A percentile compares a stretch with the other conserved stretches of the same genome.
These are phyloP conservation scores for Dryadomyces quercivorus DNA, from an alignment of 2,329 filamentous ascomycete species.

Conservation along the genomic window DNA sequence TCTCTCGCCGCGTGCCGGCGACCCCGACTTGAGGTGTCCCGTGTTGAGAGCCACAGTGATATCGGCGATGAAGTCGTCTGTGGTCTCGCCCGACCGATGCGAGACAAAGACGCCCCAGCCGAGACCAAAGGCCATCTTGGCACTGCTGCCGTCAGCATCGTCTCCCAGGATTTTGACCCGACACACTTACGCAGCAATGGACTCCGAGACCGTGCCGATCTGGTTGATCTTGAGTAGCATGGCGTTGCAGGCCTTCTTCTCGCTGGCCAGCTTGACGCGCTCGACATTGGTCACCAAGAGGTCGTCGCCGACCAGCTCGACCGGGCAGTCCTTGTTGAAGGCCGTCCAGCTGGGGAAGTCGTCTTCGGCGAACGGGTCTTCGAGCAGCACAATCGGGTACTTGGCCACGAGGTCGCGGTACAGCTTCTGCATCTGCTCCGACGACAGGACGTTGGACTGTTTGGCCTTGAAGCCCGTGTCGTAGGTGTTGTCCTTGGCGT, in stretches of 20 bases:
- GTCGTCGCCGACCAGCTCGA: constrained; percentile 28
- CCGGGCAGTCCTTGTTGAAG: constrained; percentile 20
- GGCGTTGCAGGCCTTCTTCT: constrained; percentile 25
- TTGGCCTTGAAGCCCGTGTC: constrained; percentile 25
- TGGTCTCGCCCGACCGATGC: constrained; percentile 28
- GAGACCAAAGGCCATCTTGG: constrained; percentile 19
- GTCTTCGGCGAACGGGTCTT: constrained; percentile 28
- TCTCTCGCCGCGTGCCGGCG: constrained; percentile 26
- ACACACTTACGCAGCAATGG: constrained; percentile 18
- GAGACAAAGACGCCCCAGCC: constrained; percentile 29
- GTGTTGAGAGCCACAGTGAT: constrained; percentile 23
- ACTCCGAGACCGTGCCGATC: constrained; percentile 28
- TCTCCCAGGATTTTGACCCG: background rate
- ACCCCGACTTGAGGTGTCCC: constrained; percentile 28
- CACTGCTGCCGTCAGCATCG: constrained; percentile 4
- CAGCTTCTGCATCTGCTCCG: constrained; percentile 17
- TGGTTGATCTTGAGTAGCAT: constrained; percentile 30
- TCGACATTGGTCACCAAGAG: constrained; percentile 25
- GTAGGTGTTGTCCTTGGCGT: constrained; percentile 16
- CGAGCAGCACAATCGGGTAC: constrained; percentile 25
- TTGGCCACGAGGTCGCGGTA: constrained; percentile 20
- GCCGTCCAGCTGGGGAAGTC: constrained; percentile 19
- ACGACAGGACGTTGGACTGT: constrained; percentile 12
- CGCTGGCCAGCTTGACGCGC: constrained; percentile 20
- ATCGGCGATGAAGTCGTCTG: constrained; percentile 30